Base-by-base conservation (phyloP, 371 early-diverging fungal genomes). In the Saksenaea oblongispora region DNA sequence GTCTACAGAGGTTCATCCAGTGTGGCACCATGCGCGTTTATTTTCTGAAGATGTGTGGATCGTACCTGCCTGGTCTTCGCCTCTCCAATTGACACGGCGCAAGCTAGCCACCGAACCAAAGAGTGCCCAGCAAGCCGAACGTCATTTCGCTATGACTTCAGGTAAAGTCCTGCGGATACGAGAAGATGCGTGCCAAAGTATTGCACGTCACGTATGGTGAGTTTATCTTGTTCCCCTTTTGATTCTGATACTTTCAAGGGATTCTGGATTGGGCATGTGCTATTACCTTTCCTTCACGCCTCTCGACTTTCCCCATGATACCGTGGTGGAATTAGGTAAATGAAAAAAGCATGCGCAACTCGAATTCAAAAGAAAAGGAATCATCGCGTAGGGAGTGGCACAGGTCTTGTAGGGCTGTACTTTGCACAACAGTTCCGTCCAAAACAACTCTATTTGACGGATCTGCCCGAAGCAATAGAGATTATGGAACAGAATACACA, bases 131-230 rank as follows among this genome's bases (percentile, higher is more conserved):
- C 75, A 73, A 17, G 70, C 67, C 18, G 71, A 76, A 36, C 42
- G 75, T 15, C 53, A 55, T 3, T 4, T 71, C 18, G 27, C 34
- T n/a, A 31, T 62, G 1, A 17, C 15, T 15, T 41, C 47, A 1
- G 14, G 55, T 10, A n/a, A 28, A 2, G 3, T 35, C 2, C 18
- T 74, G 5, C 60, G 51, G 9, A 71, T 82, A 14, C 51, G 70
- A 18, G 83, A 82, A 65, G 76, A 76, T 64, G 69, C 71, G 11
- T 64, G 64, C 14, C 67, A 77, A 31, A 79, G 76, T 11, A 79
- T 82, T 28, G 83, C 76, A 8, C 41, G 77, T 31, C 83, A 82
- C 66, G 65, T 82, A 37, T 82, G 83, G 74, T 80, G 66, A 18
- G 58, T 22, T 36, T 31, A 31, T 31, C 7, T 7, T 31, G 7